Evolutionary conservation across 2,329 filamentous ascomycete genomes (phyloP), one percentile per base, ranked within the genome.

Genomic region (Conoideocrella luteorostrata): DNA sequence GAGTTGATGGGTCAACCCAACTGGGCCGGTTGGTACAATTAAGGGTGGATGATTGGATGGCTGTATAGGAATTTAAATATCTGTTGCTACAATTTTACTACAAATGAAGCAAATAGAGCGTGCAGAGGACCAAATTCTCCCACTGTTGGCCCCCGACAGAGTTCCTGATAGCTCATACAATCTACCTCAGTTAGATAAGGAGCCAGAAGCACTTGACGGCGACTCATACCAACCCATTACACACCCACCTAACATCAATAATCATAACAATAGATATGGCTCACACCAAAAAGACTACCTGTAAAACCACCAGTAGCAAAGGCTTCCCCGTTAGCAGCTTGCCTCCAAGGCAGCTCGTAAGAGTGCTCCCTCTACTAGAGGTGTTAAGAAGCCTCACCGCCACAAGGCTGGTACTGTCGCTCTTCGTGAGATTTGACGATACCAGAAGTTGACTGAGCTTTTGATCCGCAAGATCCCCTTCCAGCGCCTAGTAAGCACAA

Each of bases 291-390:
- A 77, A 81, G 66, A 81, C 76, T 60, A 78, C 79, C 61, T 77
- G 80, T 66, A 83, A 95, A 78, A 85, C 82, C 69, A 86, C 82
- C 61, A 82, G 82, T 81, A 82, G 82, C 77, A 85, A 86, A 77
- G 82, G n/a, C n/a, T 82, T 58, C 81, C 81, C 52, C 80, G 82
- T 73, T 98, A 98, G 88, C 90, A 96, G 82, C 89, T 97, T 65
- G 91, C 91, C 61, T 95, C 90, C 79, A 96, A 96, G 87, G 93
- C 91, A 57, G 61, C 93, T 64, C 90, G 93, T 77, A 98, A 98
- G 84, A 89, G 85, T 61, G 91, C 93, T 50, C 93, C 93, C 59
- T 95, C 89, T 52, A 97, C 93, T 69, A 93, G 91, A 63, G 86
- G 86, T 83, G 86, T 91, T 81, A 93, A 93, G 86, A 93, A 93